Conservation (phyloP, 805 yeast genomes). For the Kodamaea jinghongensis region DNA sequence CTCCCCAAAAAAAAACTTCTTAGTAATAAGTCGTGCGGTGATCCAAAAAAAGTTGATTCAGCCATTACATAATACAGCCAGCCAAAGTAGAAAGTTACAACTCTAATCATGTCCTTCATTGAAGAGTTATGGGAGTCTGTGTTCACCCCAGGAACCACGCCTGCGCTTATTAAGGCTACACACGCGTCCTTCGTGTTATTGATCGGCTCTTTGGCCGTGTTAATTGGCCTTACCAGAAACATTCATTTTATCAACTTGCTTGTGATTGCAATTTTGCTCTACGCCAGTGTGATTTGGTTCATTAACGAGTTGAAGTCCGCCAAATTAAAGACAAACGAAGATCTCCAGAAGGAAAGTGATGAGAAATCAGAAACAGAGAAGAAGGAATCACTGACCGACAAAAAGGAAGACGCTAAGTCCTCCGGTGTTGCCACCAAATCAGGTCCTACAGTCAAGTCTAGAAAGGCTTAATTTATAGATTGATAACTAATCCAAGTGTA, state of each 20-base stretch:
- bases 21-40: constrained; percentile 6
- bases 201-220: constrained; percentile 50
- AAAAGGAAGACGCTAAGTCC: neutral
- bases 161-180: constrained; percentile 85
- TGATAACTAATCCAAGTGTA: neutral
- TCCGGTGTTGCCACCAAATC: constrained; percentile 6
- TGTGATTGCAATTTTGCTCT: constrained; percentile 60
- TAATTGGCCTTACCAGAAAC: constrained; percentile 60
- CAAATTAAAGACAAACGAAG: constrained; percentile 45
- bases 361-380: constrained; percentile 11
- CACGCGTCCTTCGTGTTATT: constrained; percentile 76
- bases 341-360: constrained; percentile 29
- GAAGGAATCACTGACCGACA: neutral
- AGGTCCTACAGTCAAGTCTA: constrained; percentile 8
- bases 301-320: constrained; percentile 58
- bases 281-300: constrained; percentile 88
- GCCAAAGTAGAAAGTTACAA: too few relatives aligned
- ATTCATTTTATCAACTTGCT: constrained; percentile 63
- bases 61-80: neutral
- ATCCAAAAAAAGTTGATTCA: neutral
- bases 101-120: constrained; percentile 44
- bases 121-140: constrained; percentile 85
- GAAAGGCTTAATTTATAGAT: constrained; percentile 9
- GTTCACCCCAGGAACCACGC: constrained; percentile 90
- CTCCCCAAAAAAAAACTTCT: constrained; percentile 4